Conservation (phyloP, 2,329 filamentous ascomycete genomes). For the Neonectria faginata region DNA sequence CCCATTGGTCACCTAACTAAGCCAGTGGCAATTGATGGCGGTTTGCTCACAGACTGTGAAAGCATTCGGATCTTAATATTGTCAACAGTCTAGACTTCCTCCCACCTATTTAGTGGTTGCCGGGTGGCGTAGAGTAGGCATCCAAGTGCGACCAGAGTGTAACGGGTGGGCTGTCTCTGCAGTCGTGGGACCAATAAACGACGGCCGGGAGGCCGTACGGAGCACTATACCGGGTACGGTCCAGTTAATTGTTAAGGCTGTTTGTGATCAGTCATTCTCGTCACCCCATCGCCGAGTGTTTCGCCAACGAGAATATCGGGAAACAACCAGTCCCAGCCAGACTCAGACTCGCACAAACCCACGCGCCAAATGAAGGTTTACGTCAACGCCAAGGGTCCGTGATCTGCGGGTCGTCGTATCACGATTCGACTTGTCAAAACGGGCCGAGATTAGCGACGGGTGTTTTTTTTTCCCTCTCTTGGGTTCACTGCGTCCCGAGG, state of each 20-base stretch:
- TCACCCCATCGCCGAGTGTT: constrained; percentile 8
- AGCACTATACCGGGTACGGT: background rate
- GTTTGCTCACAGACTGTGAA: no score
- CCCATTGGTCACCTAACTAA: no score
- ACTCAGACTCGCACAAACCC: constrained; percentile 4
- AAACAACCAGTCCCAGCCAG: background rate
- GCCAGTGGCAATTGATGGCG: no score
- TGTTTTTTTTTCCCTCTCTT: background rate
- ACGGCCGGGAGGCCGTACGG: constrained; percentile 5
- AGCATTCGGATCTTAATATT: background rate
- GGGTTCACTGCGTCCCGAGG: background rate
- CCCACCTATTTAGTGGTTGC: background rate
- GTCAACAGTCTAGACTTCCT: background rate
- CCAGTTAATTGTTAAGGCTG: constrained; percentile 8
- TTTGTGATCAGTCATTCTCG: constrained; percentile 24
- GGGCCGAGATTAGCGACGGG: constrained; percentile 26
- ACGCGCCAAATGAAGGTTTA: constrained; percentile 2
- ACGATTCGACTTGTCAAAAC: constrained; percentile 12
- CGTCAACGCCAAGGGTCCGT: background rate
- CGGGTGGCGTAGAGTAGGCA: background rate
- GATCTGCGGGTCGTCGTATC: constrained; percentile 19
- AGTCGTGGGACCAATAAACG: constrained; percentile 10
- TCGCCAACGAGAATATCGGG: background rate
- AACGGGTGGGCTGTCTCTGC: constrained; percentile 1
- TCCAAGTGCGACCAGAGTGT: background rate